Evolutionary conservation across 306 rosid species (phyloP).

Genomic region (Quillaja saponaria): DNA sequence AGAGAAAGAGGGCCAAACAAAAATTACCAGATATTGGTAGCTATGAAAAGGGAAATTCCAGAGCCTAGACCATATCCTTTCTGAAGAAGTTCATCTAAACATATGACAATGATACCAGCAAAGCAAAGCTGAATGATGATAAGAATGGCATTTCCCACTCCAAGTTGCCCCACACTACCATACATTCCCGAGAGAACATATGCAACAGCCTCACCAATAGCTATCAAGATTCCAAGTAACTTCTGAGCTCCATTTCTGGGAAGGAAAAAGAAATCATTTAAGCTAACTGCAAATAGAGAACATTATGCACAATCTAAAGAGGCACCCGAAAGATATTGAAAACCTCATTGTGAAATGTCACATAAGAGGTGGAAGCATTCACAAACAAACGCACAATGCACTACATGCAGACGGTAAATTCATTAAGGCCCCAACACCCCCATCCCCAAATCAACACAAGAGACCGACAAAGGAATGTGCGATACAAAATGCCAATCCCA

Average conservation of each 20-base stretch:
- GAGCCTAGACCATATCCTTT: conserved; percentile 99
- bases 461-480: conserved; percentile 8
- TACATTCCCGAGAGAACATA: conserved; percentile 96
- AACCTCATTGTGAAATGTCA: not conserved
- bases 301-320: not conserved
- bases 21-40: conserved; percentile 89
- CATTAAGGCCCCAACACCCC: not conserved
- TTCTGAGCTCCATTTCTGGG: conserved; percentile 87
- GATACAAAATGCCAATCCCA: conserved; percentile 22
- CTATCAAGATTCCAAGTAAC: conserved; percentile 86
- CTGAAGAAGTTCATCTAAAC: conserved; percentile 95
- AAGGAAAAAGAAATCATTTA: conserved; percentile 4
- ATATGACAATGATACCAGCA: conserved; percentile 92
- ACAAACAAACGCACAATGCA: not conserved
- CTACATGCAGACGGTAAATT: not conserved
- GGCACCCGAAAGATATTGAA: conserved; percentile 1
- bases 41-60: conserved; percentile 95
- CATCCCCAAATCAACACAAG: not conserved
- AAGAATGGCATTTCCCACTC: conserved; percentile 93
- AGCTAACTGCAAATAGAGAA: not conserved
- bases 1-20: conserved; percentile 1
- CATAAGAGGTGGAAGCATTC: not conserved
- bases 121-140: conserved; percentile 90
- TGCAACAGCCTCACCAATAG: conserved; percentile 97
- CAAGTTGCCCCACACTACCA: conserved; percentile 97